Base-by-base conservation (phyloP, 495 filamentous ascomycete species). In the Evernia prunastri region DNA sequence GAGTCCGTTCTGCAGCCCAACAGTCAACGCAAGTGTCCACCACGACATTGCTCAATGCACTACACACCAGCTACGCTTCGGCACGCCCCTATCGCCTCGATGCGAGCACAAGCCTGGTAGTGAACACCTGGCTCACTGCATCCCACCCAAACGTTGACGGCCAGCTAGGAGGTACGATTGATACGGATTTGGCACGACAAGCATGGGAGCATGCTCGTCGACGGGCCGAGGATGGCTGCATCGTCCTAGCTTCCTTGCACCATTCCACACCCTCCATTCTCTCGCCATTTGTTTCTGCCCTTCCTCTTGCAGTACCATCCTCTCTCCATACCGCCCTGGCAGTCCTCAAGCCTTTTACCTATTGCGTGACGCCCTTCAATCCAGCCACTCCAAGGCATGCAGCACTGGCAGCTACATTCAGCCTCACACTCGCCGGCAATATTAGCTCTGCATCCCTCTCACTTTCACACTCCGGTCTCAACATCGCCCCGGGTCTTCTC, bases 141-240 rank as follows among this genome's bases (percentile, higher is more conserved):
- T 80, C 84, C 15, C 86, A 86, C 66, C 73, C 80, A 6, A 82
- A 84, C 56, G 80, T 81, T 0, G 86, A 89, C 69, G 89, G 87
- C 35, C 81, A 80, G 18, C 77, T 77, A 43, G 90, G 89, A 33
- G 91, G 90, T 29, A 89, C 87, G 0, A 82, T 97, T 43, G 94
- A 98, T 70, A 77, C 81, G 61, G 86, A 89, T 29, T 71, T 98
- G 61, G 90, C 89, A 2, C 79, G 85, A 20, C 83, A 90, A 70
- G 94, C 92, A 35, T 98, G 94, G 94, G 94, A 98, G 76, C 94
- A 98, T 82, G 94, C 95, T 60, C 83, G 94, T 67, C 83, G 94
- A 56, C 84, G 94, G 77, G 94, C 94, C 45, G 94, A 98, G 72
- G 94, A 98, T 79, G 93, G 91, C 17, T 96, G 92, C 71, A 90